A percentile compares a stretch with the other conserved stretches of the same genome.
phyloP scores from a whole-genome alignment of 495 filamentous ascomycete genomes.

The Aspergillus cavernicola region DNA sequence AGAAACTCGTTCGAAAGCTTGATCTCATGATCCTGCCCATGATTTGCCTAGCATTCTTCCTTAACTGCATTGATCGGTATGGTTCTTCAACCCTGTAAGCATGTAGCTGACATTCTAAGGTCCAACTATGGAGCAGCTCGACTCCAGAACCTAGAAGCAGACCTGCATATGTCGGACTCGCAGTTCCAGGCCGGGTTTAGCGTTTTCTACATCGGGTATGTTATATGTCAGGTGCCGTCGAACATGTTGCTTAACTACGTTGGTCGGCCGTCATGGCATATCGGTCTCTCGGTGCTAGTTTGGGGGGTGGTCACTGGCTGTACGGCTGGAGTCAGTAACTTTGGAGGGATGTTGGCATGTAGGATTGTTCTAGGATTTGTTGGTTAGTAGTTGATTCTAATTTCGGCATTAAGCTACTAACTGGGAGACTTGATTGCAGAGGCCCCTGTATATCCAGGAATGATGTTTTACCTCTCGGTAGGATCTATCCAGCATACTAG shows the following conservation, averaged over 20 bases:
- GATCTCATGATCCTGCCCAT: conserved; percentile 42
- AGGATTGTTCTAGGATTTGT: conserved; percentile 40
- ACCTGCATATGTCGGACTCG: conserved; percentile 29
- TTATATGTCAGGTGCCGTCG: conserved; percentile 40
- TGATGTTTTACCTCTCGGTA: conserved; percentile 26
- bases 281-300: conserved; percentile 35
- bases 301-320: conserved; percentile 43
- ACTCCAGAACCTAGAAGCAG: conserved; percentile 37
- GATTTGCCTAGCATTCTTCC: conserved; percentile 41
- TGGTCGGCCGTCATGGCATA: conserved; percentile 28
- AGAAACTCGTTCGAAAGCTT: conserved; percentile 37
- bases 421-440: conserved; percentile 13
- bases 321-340: conserved; percentile 40
- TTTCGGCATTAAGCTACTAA: background rate
- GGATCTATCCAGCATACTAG: background rate
- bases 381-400: conserved; percentile 3
- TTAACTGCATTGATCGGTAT: conserved; percentile 43
- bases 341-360: conserved; percentile 41
- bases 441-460: conserved; percentile 37
- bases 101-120: conserved; percentile 4
- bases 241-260: conserved; percentile 48
- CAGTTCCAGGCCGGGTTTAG: conserved; percentile 36
- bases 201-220: conserved; percentile 44
- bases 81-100: background rate
- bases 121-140: conserved; percentile 46